phyloP scores from a whole-genome alignment of 2,329 filamentous ascomycete species.

The Hymenoscyphus infarciens region DNA sequence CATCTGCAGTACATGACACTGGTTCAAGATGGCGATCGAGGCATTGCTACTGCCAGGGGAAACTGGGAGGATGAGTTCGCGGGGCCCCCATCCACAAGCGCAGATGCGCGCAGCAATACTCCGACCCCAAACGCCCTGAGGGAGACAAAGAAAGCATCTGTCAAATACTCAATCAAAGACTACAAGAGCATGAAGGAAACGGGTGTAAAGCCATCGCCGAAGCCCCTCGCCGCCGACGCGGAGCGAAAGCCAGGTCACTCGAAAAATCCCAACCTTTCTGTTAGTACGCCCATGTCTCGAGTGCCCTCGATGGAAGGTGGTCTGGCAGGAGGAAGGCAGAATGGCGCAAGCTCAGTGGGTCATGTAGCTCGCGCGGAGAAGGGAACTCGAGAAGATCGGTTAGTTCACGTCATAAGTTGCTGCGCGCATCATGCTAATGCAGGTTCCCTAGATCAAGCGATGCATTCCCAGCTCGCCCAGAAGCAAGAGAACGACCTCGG shows the following conservation, averaged over 20 bases:
- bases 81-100: conserved; percentile 20
- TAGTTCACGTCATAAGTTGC: conserved; percentile 1
- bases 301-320: conserved; percentile 25
- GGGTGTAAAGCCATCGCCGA: conserved; percentile 28
- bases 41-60: conserved; percentile 25
- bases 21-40: conserved; percentile 28
- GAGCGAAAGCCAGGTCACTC: conserved; percentile 18
- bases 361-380: conserved; percentile 8
- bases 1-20: conserved; percentile 35
- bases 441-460: conserved; percentile 17
- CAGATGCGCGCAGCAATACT: conserved; percentile 29
- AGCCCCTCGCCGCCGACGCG: conserved; percentile 14
- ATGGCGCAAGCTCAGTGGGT: conserved; percentile 17
- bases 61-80: conserved; percentile 32
- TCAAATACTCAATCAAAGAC: conserved; percentile 34
- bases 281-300: conserved; percentile 26
- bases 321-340: conserved; percentile 20
- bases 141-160: conserved; percentile 27
- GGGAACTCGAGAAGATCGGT: conserved; percentile 14
- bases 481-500: conserved; percentile 17
- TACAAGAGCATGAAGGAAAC: conserved; percentile 34
- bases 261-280: conserved; percentile 22
- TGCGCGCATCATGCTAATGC: conserved; percentile 14
- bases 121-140: conserved; percentile 28
- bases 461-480: conserved; percentile 11